phyloP scores from a whole-genome alignment of 1,139 yeast species.

The Diutina ranongensis region DNA sequence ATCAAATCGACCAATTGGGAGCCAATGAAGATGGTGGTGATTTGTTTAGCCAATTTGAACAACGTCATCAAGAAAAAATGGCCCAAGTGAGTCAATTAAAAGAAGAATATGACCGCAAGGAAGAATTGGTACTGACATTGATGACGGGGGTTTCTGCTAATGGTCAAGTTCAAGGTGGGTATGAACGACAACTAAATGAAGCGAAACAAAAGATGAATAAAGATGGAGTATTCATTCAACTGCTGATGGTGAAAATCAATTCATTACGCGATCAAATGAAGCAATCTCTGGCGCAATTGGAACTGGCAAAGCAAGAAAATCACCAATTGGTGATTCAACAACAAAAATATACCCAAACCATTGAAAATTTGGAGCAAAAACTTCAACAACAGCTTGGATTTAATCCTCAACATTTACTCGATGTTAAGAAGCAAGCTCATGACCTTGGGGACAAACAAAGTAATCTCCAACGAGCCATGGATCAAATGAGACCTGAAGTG shows the following conservation, averaged over 20 bases:
- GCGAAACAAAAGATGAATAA: constrained; percentile 48
- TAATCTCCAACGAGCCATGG: constrained; percentile 38
- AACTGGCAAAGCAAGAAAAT: constrained; percentile 26
- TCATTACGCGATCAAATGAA: constrained; percentile 45
- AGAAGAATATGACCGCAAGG: constrained; percentile 46
- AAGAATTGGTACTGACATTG: constrained; percentile 70
- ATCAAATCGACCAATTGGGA: constrained; percentile 7
- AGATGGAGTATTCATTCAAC: constrained; percentile 46
- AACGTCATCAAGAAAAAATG: constrained; percentile 33
- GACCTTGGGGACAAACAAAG: constrained; percentile 20
- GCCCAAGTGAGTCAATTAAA: constrained; percentile 32
- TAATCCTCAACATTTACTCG: constrained; percentile 35
- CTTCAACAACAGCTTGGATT: constrained; percentile 46
- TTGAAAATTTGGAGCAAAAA: constrained; percentile 24
- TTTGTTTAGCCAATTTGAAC: constrained; percentile 17
- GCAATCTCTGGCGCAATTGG: constrained; percentile 40
- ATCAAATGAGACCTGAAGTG: constrained; percentile 48
- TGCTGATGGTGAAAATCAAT: constrained; percentile 45
- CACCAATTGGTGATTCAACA: constrained; percentile 27
- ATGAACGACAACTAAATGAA: constrained; percentile 58
- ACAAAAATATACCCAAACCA: constrained; percentile 18
- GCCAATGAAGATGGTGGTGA: background rate
- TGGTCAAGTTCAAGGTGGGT: constrained; percentile 74
- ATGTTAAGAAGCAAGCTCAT: constrained; percentile 34
- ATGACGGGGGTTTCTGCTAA: constrained; percentile 86